Evolutionary conservation across 257 asterid genomes (phyloP), one percentile per base, ranked within the genome.

Genomic region (Forsythia viridissima): DNA sequence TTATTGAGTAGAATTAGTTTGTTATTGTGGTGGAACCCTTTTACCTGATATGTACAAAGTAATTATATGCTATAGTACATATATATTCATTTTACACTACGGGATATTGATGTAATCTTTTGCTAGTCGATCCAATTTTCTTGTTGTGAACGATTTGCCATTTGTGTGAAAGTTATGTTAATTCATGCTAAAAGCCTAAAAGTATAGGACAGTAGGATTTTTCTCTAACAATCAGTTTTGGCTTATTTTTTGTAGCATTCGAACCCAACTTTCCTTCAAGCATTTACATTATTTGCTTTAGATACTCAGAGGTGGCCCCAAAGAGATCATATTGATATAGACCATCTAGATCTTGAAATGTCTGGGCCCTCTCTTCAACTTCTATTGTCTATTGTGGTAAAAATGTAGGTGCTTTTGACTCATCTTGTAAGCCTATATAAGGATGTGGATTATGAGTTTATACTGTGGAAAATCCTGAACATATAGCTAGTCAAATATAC

Each of bases 361-460:
- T 66, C 42, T 24, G 38, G 48, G 76, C 76, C 16, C 46, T 73
- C 41, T 76, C 52, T 57, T 72, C 70, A 39, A 37, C n/a, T 11
- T 16, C 1, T 21, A 40, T 42, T 40, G 43, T 73, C 39, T 38
- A 13, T 6, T 59, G 41, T 42, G 43, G 71, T 20, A 44, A 36
- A 36, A 4, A 38, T 61, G 65, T 63, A 55, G 16, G 44, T 77
- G 42, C 69, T 16, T 73, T 48, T 39, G 66, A 44, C 70, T 59
- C 39, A 48, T 40, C 59, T 55, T 46, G 67, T 24, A 30, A 55
- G 61, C 74, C 68, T 46, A 3, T 42, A 21, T 61, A 30, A 44
- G 72, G 40, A 30, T 40, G 78, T 48, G 79, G 70, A 20, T 80
- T 41, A 59, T 21, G 71, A 59, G 51, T 71, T 77, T 34, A 13